phyloP scores from a whole-genome alignment of 1,284 basidiomycete genomes.

The Thelephora terrestris region DNA sequence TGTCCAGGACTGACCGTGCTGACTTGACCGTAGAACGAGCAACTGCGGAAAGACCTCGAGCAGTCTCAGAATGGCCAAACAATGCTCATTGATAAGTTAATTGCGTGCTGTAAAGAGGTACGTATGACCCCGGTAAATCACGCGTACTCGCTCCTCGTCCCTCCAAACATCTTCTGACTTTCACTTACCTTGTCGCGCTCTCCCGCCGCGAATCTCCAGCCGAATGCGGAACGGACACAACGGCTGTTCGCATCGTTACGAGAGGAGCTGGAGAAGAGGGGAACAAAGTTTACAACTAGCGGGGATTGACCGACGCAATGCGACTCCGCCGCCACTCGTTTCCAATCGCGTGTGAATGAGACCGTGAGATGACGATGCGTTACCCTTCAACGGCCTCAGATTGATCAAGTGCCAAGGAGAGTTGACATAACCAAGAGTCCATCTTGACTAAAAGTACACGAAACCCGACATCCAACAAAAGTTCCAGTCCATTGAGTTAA shows the following conservation, averaged over 20 bases:
- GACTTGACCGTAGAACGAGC: constrained; percentile 37
- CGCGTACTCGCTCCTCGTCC: background rate
- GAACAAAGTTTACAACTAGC: constrained; percentile 30
- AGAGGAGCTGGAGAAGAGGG: constrained; percentile 62
- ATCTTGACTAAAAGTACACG: background rate
- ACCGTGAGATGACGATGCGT: background rate
- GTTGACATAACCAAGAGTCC: too few relatives aligned
- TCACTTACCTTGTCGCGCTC: background rate
- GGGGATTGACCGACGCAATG: constrained; percentile 30
- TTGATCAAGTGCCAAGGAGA: too few relatives aligned
- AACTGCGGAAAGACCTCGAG: constrained; percentile 62
- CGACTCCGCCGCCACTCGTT: background rate
- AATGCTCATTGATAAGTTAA: constrained; percentile 67
- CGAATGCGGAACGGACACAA: constrained; percentile 70
- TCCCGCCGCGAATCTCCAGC: constrained; percentile 28
- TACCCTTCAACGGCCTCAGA: too few relatives aligned
- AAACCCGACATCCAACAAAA: background rate
- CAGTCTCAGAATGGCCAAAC: constrained; percentile 64
- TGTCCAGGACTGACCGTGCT: constrained; percentile 1
- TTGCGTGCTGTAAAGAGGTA: constrained; percentile 77
- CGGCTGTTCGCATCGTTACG: constrained; percentile 66
- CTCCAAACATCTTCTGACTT: constrained; percentile 1
- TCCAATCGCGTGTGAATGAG: background rate
- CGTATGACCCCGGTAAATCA: constrained; percentile 14
- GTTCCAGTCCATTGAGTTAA: constrained; percentile 9